phyloP scores from a whole-genome alignment of 345 rosid species.

The Hibiscus tridactylites region DNA sequence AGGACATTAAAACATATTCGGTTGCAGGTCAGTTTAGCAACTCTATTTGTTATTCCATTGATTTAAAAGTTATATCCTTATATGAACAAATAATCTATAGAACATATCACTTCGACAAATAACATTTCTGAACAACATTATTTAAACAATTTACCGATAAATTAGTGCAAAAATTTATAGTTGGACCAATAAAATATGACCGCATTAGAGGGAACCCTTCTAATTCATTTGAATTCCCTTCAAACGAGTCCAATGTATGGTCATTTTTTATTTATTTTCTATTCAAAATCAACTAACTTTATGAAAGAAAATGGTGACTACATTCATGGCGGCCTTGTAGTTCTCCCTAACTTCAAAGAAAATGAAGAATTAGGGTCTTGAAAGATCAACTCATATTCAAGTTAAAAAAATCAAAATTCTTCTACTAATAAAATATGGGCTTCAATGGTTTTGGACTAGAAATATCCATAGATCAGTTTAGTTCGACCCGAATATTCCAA shows the following conservation, averaged over 20 bases:
- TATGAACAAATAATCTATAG: too few relatives aligned
- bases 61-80: too few relatives aligned
- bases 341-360: slow-evolving; percentile 1
- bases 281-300: neutral
- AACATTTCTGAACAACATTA: too few relatives aligned
- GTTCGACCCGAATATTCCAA: neutral
- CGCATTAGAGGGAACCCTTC: neutral
- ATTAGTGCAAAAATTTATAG: too few relatives aligned
- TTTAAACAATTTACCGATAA: too few relatives aligned
- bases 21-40: too few relatives aligned
- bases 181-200: neutral
- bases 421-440: neutral
- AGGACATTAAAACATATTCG: too few relatives aligned
- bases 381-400: too few relatives aligned
- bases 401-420: too few relatives aligned
- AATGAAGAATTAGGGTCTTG: neutral
- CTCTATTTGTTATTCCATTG: too few relatives aligned
- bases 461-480: neutral
- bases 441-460: neutral
- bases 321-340: neutral
- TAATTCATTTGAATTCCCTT: neutral
- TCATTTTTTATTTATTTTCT: neutral
- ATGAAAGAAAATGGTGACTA: neutral
- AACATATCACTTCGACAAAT: too few relatives aligned
- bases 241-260: neutral